Conservation (phyloP, 2,329 filamentous ascomycete species). For the Teratosphaeriaceae sp. region DNA sequence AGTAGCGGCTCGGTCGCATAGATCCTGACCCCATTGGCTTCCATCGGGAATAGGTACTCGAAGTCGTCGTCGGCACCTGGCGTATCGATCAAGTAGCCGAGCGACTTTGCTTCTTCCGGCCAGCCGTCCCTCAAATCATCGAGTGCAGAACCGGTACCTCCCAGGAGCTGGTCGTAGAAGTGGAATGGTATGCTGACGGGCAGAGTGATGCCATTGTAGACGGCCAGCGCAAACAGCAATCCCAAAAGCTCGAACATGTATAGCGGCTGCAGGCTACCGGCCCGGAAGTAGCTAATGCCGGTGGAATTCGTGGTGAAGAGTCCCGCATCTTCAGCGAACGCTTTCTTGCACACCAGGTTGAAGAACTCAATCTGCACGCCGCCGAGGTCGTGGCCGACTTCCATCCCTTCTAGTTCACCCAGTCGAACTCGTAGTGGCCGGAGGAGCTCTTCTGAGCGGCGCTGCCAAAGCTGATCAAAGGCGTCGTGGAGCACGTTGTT, state of each 20-base stretch:
- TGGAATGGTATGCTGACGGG: slow-evolving; percentile 82
- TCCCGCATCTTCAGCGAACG: slow-evolving; percentile 68
- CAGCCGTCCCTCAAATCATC: slow-evolving; percentile 81
- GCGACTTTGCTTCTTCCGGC: slow-evolving; percentile 70
- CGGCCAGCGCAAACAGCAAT: slow-evolving; percentile 76
- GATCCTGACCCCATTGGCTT: slow-evolving; percentile 47
- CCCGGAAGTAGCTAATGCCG: slow-evolving; percentile 81
- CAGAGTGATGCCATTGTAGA: slow-evolving; percentile 89
- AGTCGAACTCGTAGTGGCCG: slow-evolving; percentile 84
- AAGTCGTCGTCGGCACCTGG: slow-evolving; percentile 61
- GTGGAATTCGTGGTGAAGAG: slow-evolving; percentile 76
- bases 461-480: slow-evolving; percentile 83
- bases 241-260: slow-evolving; percentile 91
- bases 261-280: slow-evolving; percentile 70
- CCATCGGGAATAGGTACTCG: slow-evolving; percentile 78
- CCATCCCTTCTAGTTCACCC: slow-evolving; percentile 66
- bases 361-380: slow-evolving; percentile 98
- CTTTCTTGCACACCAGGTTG: slow-evolving; percentile 73
- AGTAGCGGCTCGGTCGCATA: neutral
- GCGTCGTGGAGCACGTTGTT: slow-evolving; percentile 36
- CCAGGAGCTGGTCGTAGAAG: slow-evolving; percentile 74
- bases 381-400: slow-evolving; percentile 87
- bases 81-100: slow-evolving; percentile 61
- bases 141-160: slow-evolving; percentile 39
- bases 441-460: slow-evolving; percentile 73